Conservation (phyloP, 129 eudicot genomes). For the Helichrysum umbraculigerum region DNA sequence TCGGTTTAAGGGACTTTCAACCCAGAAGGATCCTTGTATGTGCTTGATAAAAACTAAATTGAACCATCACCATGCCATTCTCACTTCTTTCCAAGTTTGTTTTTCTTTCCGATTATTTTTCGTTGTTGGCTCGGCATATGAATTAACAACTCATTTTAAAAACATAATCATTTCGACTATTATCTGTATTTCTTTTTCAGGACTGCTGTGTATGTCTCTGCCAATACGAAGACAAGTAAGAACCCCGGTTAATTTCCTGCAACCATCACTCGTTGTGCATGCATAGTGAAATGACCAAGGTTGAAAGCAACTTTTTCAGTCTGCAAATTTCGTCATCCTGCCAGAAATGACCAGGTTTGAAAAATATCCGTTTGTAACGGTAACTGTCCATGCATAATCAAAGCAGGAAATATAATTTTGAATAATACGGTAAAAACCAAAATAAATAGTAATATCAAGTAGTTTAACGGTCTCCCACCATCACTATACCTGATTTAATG, state of each 20-base stretch:
- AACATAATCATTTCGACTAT: neutral
- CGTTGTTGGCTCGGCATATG: too few species aligned
- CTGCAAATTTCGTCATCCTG: neutral
- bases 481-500: too few species aligned
- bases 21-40: too few species aligned
- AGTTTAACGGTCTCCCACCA: too few species aligned
- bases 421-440: neutral
- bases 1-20: neutral
- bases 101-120: too few species aligned
- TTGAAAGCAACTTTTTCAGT: slow-evolving; percentile 6
- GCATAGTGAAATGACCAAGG: slow-evolving; percentile 17
- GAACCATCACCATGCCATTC: too few species aligned
- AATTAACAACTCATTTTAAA: too few species aligned
- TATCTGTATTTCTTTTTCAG: neutral
- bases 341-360: slow-evolving; percentile 3
- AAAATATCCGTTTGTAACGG: neutral
- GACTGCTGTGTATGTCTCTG: too few species aligned
- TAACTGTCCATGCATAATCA: neutral
- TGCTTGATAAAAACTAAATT: too few species aligned
- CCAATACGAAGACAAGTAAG: too few species aligned
- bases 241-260: too few species aligned
- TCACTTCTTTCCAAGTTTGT: too few species aligned
- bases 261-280: slow-evolving; percentile 15
- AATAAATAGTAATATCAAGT: neutral
- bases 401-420: neutral